Evolutionary conservation across 2,329 filamentous ascomycete genomes (phyloP).

Genomic region (Pseudocercospora macadamiae): DNA sequence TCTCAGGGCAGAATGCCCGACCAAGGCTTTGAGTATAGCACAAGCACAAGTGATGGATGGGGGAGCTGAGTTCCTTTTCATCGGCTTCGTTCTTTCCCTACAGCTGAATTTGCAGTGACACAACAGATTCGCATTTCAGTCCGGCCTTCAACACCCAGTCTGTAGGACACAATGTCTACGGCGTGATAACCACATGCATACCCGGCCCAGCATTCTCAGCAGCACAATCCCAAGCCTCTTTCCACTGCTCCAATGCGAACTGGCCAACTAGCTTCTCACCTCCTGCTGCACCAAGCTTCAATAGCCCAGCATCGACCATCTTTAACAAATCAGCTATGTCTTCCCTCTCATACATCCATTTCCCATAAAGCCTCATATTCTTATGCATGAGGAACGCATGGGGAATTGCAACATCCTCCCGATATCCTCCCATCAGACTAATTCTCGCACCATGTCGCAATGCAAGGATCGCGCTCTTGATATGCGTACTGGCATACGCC

Average conservation of each 20-base stretch:
- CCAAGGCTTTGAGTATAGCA: too few species aligned
- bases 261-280: conserved; percentile 29
- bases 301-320: conserved; percentile 47
- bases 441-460: conserved; percentile 44
- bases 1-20: too few species aligned
- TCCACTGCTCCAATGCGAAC: conserved; percentile 28
- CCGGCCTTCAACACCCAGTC: too few species aligned
- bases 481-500: conserved; percentile 44
- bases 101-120: too few species aligned
- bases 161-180: too few species aligned
- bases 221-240: conserved; percentile 28
- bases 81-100: too few species aligned
- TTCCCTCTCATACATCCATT: conserved; percentile 50
- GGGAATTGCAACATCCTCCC: background rate
- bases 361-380: conserved; percentile 43
- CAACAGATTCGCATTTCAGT: too few species aligned
- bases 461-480: conserved; percentile 43
- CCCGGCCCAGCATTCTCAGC: conserved; percentile 19
- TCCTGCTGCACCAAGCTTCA: conserved; percentile 36
- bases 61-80: too few species aligned
- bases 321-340: conserved; percentile 45
- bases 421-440: conserved; percentile 34
- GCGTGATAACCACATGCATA: conserved; percentile 14
- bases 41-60: too few species aligned
- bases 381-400: background rate